A percentile compares a stretch with the other conserved stretches of the same genome.
Evolutionary conservation across 139 green algal species (phyloP).

Genomic region (Dunaliella primolecta): DNA sequence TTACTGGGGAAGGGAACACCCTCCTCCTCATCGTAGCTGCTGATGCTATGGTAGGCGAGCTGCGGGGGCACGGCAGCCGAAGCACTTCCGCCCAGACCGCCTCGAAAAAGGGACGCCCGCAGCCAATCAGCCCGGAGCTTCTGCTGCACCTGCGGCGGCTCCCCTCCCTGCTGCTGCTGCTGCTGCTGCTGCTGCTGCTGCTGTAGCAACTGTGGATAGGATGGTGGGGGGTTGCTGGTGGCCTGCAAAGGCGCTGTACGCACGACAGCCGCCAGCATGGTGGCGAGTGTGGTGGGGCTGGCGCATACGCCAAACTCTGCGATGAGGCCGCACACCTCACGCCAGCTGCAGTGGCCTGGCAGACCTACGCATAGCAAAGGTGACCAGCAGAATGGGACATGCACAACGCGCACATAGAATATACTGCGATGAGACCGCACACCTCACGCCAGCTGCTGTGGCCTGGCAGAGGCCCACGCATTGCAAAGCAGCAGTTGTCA

Average conservation of each 20-base stretch:
- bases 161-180: background rate
- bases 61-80: background rate
- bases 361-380: background rate
- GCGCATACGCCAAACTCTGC: background rate
- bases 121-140: background rate
- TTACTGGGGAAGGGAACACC: background rate
- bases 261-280: background rate
- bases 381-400: no score
- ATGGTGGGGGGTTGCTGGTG: background rate
- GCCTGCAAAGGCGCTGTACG: background rate
- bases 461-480: background rate
- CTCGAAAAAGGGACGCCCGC: background rate
- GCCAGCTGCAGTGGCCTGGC: background rate
- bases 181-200: background rate
- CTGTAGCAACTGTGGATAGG: background rate
- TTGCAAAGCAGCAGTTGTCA: no score
- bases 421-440: background rate
- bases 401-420: background rate
- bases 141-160: background rate
- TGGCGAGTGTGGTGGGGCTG: background rate
- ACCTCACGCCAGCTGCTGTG: background rate
- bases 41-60: background rate
- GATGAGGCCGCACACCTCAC: background rate
- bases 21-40: background rate
- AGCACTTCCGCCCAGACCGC: background rate